These are phyloP conservation scores for Lactuca sativa DNA, from an alignment of 129 eudicot genomes.

Conservation along the genomic window DNA sequence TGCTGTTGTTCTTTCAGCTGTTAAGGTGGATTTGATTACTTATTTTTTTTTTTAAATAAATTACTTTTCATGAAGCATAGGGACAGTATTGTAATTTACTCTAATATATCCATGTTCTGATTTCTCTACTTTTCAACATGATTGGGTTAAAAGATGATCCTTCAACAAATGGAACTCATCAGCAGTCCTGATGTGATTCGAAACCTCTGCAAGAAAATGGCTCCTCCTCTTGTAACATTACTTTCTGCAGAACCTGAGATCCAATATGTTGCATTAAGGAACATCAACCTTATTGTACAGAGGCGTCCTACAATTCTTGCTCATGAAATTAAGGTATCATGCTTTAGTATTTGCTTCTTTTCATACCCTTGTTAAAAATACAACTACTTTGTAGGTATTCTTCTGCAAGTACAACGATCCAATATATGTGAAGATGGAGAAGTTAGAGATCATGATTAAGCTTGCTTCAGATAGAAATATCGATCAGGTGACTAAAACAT, in stretches of 20 bases:
- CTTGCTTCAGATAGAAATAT: conserved; percentile 98
- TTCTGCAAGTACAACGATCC: conserved; percentile 99
- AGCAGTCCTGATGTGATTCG: conserved; percentile 97
- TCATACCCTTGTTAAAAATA: neutral
- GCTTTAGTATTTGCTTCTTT: conserved; percentile 12
- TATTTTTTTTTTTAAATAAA: conserved; percentile 13
- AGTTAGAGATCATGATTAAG: conserved; percentile 97
- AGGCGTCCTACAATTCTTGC: conserved; percentile 96
- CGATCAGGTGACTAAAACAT: conserved; percentile 62
- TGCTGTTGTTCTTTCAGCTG: conserved; percentile 99
- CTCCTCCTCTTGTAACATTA: conserved; percentile 98
- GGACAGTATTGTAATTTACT: too few species aligned
- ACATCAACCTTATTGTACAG: conserved; percentile 95
- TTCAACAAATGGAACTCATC: conserved; percentile 96
- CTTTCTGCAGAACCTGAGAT: conserved; percentile 99
- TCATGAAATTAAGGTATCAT: conserved; percentile 95
- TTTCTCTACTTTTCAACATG: conserved; percentile 12
- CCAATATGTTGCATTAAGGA: conserved; percentile 95
- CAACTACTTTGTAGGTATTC: conserved; percentile 62
- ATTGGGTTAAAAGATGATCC: conserved; percentile 75
- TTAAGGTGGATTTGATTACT: conserved; percentile 54
- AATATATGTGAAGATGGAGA: conserved; percentile 98
- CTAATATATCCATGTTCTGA: neutral
- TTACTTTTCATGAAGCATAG: too few species aligned
- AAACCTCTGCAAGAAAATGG: conserved; percentile 99